Evolutionary conservation across 495 filamentous ascomycete genomes (phyloP), one percentile per base, ranked within the genome.

Genomic region (Penicillium bovifimosum): DNA sequence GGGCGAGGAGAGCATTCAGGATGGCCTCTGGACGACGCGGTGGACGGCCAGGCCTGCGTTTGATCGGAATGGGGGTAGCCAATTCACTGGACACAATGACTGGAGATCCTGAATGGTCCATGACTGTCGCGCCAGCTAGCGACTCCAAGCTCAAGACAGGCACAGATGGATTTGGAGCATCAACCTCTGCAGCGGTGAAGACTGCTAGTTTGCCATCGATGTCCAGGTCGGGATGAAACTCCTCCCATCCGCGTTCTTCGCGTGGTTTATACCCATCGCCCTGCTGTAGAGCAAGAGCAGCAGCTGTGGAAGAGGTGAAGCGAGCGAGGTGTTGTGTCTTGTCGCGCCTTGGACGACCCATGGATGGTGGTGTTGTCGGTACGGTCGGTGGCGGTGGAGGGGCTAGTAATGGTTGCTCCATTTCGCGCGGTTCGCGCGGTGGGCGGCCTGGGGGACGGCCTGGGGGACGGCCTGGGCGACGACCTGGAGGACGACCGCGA

Each of bases 221-320:
- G 67, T 97, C 91, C 31, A 99, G 79, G 59, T 96, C 86, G 10
- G 87, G 91, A 67, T 99, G 93, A 48, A 96, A 97, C 68, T 97
- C 95, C 61, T 95, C 89, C 87, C 91, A 99, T 11, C 88, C 87
- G 49, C 91, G 84, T 69, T 99, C 93, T 67, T 99, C 93, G 51
- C 93, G 79, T 3, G 93, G 93, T 64, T 99, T 97, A 70, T 96
- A 96, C 13, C 90, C 90, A 72, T 96, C 92, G 54, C 85, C 90
- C 56, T 92, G 87, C 42, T 89, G 89, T 20, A 90, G 80, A 20
- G 90, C 90, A 33, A 88, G 86, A 5, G 87, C 86, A 16, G 88
- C 88, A 8, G 90, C 88, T 20, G 91, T 90, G 17, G 90, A 89
- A 14, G 88, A 91, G 58, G 82, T 87, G 52, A 85, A 90, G 27